phyloP scores from a whole-genome alignment of 106 monocot genomes.

The Posidonia australis region DNA sequence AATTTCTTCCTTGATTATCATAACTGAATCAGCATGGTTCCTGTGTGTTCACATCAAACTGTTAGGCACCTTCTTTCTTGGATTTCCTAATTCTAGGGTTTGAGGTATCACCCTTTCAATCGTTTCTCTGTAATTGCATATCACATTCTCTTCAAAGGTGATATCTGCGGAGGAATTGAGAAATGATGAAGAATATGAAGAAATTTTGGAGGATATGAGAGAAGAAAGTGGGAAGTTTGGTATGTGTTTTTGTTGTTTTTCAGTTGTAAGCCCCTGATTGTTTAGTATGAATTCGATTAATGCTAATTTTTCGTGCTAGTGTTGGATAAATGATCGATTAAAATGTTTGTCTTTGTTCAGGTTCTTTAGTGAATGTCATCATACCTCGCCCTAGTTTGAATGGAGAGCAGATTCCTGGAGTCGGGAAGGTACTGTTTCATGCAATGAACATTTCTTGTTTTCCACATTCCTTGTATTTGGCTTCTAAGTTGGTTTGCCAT shows the following conservation, averaged over 20 bases:
- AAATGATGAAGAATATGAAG: constrained; percentile 33
- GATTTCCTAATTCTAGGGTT: no score
- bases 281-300: no score
- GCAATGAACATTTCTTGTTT: neutral
- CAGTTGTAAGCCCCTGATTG: no score
- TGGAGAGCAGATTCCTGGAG: constrained; percentile 28
- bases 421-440: constrained; percentile 28
- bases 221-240: constrained; percentile 42
- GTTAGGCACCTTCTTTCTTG: no score
- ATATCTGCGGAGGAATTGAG: constrained; percentile 24
- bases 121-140: neutral
- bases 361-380: constrained; percentile 23
- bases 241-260: constrained; percentile 8
- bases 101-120: no score
- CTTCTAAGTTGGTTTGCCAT: no score
- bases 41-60: no score
- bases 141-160: constrained; percentile 12
- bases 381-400: constrained; percentile 31
- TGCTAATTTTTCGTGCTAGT: no score
- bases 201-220: constrained; percentile 42
- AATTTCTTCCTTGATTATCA: no score
- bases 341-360: no score
- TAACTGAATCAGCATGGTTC: no score
- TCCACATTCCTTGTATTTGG: neutral
- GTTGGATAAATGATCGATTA: no score